These are phyloP conservation scores for Xylaria venustula DNA, from an alignment of 495 filamentous ascomycete species.

Conservation along the genomic window DNA sequence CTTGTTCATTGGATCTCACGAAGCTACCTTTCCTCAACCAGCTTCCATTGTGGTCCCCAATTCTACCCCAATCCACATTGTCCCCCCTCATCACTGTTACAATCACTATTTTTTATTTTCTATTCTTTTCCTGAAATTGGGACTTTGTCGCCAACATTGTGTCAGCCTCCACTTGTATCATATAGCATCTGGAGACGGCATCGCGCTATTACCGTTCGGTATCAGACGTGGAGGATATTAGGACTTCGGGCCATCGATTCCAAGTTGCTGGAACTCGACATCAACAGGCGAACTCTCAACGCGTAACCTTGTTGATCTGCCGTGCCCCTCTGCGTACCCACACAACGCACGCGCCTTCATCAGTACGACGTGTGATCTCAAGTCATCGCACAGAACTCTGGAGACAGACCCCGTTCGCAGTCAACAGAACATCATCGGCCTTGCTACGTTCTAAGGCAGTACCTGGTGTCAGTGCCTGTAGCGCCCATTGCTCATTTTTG, in stretches of 20 bases:
- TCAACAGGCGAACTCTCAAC: conserved; percentile 3
- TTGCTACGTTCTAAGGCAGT: conserved; percentile 21
- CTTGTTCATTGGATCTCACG: conserved; percentile 36
- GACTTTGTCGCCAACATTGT: conserved; percentile 22
- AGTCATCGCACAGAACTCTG: background rate
- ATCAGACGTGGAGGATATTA: conserved; percentile 32
- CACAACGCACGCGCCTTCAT: conserved; percentile 17
- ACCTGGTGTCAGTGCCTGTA: conserved; percentile 28
- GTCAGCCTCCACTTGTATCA: conserved; percentile 18
- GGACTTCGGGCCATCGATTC: conserved; percentile 18
- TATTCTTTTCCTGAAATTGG: conserved; percentile 8
- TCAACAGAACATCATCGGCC: conserved; percentile 18
- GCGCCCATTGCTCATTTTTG: conserved; percentile 13
- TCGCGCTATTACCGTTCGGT: conserved; percentile 26
- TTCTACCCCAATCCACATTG: conserved; percentile 33
- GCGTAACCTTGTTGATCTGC: conserved; percentile 8
- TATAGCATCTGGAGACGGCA: conserved; percentile 25
- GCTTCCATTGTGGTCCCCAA: conserved; percentile 32
- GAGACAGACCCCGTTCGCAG: background rate
- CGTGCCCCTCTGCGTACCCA: conserved; percentile 20
- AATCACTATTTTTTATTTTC: conserved; percentile 15
- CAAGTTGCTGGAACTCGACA: conserved; percentile 15
- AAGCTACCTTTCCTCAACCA: conserved; percentile 29
- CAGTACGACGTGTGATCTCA: conserved; percentile 11
- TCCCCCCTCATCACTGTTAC: conserved; percentile 27